Evolutionary conservation across 2,329 filamentous ascomycete species (phyloP).

Genomic region (Cladosporium sp.): DNA sequence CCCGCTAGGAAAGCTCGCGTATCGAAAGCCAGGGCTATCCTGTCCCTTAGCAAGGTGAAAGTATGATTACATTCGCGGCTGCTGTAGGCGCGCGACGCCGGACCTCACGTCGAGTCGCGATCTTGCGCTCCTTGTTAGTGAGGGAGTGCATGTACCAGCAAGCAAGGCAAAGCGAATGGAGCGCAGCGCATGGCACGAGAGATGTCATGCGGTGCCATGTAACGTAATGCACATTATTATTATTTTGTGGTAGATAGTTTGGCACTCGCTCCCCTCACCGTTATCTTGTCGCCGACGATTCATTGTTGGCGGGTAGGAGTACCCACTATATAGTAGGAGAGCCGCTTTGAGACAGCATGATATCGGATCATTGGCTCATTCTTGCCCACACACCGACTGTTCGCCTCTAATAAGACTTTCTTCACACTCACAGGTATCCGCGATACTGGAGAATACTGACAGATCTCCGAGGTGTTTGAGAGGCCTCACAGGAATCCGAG

Average conservation of each 20-base stretch:
- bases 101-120: neutral
- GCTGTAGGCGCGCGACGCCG: neutral
- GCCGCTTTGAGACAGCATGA: neutral
- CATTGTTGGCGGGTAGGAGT: neutral
- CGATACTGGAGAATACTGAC: neutral
- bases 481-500: neutral
- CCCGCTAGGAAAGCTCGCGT: neutral
- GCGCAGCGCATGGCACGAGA: too few relatives aligned
- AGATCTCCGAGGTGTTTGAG: neutral
- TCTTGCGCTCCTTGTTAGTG: too few relatives aligned
- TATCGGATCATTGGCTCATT: neutral
- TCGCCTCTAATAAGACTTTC: neutral
- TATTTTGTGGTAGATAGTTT: neutral
- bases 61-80: neutral
- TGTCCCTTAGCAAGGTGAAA: neutral
- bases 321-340: neutral
- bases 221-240: neutral
- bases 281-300: neutral
- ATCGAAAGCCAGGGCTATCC: neutral
- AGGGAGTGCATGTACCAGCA: too few relatives aligned
- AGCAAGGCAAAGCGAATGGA: too few relatives aligned
- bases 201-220: neutral
- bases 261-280: neutral
- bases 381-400: neutral
- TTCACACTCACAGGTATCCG: neutral